Evolutionary conservation across 176 grass and related monocot genomes (phyloP).

Genomic region (Leersia perrieri): DNA sequence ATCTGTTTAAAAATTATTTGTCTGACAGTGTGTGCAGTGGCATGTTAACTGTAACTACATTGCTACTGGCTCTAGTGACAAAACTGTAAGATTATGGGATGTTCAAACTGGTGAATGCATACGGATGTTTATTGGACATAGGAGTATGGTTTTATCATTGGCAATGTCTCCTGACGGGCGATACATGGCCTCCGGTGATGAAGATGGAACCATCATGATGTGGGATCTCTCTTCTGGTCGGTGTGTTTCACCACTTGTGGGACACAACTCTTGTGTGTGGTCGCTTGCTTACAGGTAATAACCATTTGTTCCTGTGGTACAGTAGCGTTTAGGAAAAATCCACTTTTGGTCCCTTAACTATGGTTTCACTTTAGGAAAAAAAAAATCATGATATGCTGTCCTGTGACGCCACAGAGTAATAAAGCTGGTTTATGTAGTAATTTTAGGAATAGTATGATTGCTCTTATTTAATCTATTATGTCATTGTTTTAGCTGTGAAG

Average conservation of each 20-base stretch:
- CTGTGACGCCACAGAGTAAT: not conserved
- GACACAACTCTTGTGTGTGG: conserved; percentile 88
- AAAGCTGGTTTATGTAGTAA: not conserved
- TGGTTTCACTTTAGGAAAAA: too few relatives aligned
- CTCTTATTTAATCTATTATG: not conserved
- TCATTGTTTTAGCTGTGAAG: conserved; percentile 66
- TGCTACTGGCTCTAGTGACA: conserved; percentile 88
- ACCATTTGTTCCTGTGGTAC: conserved; percentile 12
- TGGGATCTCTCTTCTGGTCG: conserved; percentile 89
- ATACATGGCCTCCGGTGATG: conserved; percentile 92
- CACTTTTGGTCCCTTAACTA: not conserved
- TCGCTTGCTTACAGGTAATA: conserved; percentile 90
- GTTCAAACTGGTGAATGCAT: conserved; percentile 89
- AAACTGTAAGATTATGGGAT: conserved; percentile 95
- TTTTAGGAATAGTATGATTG: not conserved
- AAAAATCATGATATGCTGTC: not conserved
- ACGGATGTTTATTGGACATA: conserved; percentile 95
- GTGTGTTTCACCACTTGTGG: conserved; percentile 77
- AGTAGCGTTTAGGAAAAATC: too few relatives aligned
- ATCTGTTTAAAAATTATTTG: conserved; percentile 19
- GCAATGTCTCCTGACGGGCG: conserved; percentile 93
- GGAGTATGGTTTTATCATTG: conserved; percentile 90
- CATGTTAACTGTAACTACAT: conserved; percentile 99
- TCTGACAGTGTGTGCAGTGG: conserved; percentile 92
- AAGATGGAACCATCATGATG: conserved; percentile 95